Percentiles rank a stretch among this genome's conserved stretches.
Conservation (phyloP, 2,329 filamentous ascomycete species). For the Aphanoascus verrucosus region DNA sequence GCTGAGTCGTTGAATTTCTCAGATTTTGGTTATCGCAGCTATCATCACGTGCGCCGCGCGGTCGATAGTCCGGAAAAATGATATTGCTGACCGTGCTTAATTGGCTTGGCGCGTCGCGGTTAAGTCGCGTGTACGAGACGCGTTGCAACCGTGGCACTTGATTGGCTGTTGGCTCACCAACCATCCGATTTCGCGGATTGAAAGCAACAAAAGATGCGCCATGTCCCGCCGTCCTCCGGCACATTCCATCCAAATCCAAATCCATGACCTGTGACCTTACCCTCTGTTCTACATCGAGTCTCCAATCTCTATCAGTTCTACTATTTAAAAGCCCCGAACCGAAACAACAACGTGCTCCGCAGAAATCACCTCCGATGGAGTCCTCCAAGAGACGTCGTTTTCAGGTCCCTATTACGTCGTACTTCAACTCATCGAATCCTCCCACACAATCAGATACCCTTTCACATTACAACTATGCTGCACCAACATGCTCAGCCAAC, state of each 20-base stretch:
- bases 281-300: no score
- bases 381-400: conserved; percentile 36
- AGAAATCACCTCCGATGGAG: conserved; percentile 15
- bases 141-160: background rate
- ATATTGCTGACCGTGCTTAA: background rate
- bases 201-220: no score
- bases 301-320: no score
- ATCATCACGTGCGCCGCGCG: no score
- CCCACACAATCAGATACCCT: conserved; percentile 16
- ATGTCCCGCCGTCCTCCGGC: no score
- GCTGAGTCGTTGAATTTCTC: no score
- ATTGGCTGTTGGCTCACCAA: background rate
- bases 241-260: no score
- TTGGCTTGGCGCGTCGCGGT: background rate
- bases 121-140: background rate
- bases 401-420: conserved; percentile 35
- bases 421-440: conserved; percentile 22
- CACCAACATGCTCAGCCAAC: conserved; percentile 31
- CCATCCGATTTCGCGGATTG: background rate
- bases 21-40: no score
- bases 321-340: background rate
- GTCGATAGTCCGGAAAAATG: background rate
- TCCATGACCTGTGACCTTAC: no score
- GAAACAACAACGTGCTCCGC: background rate
- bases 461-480: conserved; percentile 34